These are phyloP conservation scores for Clitopilus hobsonii DNA, from an alignment of 768 basidiomycete genomes.

Conservation along the genomic window DNA sequence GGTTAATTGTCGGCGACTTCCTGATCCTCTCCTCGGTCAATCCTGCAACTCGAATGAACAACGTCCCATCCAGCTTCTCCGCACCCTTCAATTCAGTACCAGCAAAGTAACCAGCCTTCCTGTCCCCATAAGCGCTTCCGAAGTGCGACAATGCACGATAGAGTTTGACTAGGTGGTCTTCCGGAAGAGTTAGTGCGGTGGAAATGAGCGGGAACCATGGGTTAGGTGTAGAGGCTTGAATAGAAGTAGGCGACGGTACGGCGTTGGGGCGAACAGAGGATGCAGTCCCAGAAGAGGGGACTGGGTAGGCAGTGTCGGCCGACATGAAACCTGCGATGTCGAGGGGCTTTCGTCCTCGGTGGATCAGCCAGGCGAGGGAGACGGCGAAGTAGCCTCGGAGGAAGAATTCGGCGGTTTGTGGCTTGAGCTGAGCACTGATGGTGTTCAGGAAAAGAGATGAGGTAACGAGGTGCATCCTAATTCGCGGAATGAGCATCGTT, in stretches of 20 bases:
- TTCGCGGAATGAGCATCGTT: background rate
- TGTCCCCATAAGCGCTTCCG: slow-evolving; percentile 36
- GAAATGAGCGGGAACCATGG: slow-evolving; percentile 54
- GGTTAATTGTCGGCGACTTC: slow-evolving; percentile 22
- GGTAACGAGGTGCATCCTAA: slow-evolving; percentile 56
- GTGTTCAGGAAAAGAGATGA: slow-evolving; percentile 52
- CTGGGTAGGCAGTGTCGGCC: slow-evolving; percentile 14
- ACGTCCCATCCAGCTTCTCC: slow-evolving; percentile 51
- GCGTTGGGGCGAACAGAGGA: slow-evolving; percentile 14
- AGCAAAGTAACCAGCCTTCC: slow-evolving; percentile 20
- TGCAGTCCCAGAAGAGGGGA: slow-evolving; percentile 17
- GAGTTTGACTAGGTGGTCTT: slow-evolving; percentile 45
- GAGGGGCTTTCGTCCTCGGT: slow-evolving; percentile 45
- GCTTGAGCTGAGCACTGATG: slow-evolving; percentile 25
- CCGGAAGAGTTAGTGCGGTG: slow-evolving; percentile 47
- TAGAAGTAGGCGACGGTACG: slow-evolving; percentile 23
- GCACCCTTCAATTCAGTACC: slow-evolving; percentile 42
- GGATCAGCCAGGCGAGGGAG: slow-evolving; percentile 45
- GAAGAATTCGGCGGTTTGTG: slow-evolving; percentile 36
- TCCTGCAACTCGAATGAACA: slow-evolving; percentile 57
- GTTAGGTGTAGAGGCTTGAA: slow-evolving; percentile 38
- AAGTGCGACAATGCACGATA: slow-evolving; percentile 48
- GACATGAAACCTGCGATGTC: slow-evolving; percentile 45
- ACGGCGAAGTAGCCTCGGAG: slow-evolving; percentile 48
- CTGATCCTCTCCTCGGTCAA: slow-evolving; percentile 39